phyloP scores from a whole-genome alignment of 2,329 filamentous ascomycete species.

The Neurospora sp. region DNA sequence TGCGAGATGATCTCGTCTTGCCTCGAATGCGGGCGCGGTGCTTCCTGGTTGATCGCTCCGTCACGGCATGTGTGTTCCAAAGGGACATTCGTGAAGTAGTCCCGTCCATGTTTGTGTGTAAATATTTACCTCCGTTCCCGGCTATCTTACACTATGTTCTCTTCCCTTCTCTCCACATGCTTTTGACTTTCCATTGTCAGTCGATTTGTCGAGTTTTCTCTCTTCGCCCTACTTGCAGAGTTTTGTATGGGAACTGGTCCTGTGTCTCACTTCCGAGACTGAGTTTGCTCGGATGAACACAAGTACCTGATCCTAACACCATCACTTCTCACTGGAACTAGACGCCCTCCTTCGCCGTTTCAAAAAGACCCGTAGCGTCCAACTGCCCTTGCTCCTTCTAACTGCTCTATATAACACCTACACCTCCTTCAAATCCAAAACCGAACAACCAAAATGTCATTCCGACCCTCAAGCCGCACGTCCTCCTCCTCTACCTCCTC shows the following conservation, averaged over 20 bases:
- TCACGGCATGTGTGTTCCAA: neutral
- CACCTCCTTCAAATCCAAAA: neutral
- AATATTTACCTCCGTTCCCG: neutral
- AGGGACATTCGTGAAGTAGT: neutral
- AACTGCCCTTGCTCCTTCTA: neutral
- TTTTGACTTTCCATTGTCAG: neutral
- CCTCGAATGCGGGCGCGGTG: neutral
- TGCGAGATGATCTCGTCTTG: neutral
- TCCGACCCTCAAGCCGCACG: neutral
- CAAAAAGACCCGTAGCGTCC: neutral
- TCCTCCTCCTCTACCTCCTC: conserved; percentile 1
- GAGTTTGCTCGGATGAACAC: neutral
- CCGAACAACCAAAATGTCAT: neutral
- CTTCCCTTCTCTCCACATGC: neutral
- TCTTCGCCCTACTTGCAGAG: neutral
- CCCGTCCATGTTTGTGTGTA: neutral
- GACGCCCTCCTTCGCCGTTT: neutral
- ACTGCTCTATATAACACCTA: neutral
- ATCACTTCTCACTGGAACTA: neutral
- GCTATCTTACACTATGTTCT: neutral
- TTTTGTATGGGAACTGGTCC: neutral
- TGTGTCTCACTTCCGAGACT: neutral
- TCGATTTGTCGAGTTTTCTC: neutral
- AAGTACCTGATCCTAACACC: neutral
- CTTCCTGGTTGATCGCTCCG: neutral